A percentile compares a stretch with the other conserved stretches of the same genome.
Evolutionary conservation across 208 protist species (phyloP).

Genomic region (Crithidia expoeki): DNA sequence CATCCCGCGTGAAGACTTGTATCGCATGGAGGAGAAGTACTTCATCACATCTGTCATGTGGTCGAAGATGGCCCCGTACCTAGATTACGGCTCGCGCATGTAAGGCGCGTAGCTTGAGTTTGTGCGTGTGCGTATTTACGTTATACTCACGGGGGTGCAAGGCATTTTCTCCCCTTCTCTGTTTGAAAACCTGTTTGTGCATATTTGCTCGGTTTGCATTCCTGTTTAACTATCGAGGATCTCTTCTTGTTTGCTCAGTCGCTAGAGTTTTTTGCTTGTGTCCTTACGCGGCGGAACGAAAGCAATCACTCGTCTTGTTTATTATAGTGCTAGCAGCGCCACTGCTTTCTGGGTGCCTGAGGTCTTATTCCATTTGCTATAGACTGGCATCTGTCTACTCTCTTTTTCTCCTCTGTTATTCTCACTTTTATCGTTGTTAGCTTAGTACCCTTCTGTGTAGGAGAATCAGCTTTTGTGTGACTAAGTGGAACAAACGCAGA

Average conservation of each 20-base stretch:
- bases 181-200: background rate
- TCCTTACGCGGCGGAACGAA: background rate
- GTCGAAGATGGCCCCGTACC: slow-evolving; percentile 72
- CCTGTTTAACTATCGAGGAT: background rate
- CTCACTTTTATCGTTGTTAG: background rate
- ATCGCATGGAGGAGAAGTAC: slow-evolving; percentile 92
- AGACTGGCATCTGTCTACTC: slow-evolving; percentile 10
- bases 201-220: background rate
- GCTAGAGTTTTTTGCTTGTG: background rate
- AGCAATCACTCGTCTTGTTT: background rate
- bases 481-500: too few species aligned
- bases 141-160: background rate
- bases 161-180: background rate
- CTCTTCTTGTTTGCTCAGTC: too few species aligned
- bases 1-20: slow-evolving; percentile 89
- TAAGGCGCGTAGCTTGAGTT: slow-evolving; percentile 33
- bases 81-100: slow-evolving; percentile 73
- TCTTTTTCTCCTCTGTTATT: slow-evolving; percentile 3
- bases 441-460: slow-evolving; percentile 2
- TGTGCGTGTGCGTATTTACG: slow-evolving; percentile 12
- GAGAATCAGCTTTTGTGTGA: slow-evolving; percentile 7
- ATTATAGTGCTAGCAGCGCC: background rate
- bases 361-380: slow-evolving; percentile 3
- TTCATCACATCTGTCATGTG: slow-evolving; percentile 89
- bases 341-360: background rate